Conservation (phyloP, 2,329 filamentous ascomycete genomes). For the Exophiala sp. region DNA sequence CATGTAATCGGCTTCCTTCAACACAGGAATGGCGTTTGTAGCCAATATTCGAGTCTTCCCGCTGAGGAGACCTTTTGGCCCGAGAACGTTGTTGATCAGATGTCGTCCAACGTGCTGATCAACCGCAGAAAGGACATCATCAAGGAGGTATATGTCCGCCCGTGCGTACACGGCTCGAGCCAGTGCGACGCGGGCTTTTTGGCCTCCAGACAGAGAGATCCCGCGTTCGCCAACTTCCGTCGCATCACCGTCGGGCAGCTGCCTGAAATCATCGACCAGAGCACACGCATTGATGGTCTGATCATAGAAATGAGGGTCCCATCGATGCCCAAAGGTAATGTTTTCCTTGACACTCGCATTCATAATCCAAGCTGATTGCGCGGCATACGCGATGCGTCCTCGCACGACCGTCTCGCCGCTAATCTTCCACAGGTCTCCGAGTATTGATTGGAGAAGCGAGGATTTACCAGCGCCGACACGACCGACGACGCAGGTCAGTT, state of each 20-base stretch:
- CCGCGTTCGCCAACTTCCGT: constrained; percentile 95
- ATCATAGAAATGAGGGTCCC: constrained; percentile 91
- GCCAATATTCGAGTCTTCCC: constrained; percentile 89
- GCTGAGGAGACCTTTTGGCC: constrained; percentile 73
- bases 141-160: constrained; percentile 92
- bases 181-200: constrained; percentile 89
- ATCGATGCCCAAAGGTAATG: constrained; percentile 92
- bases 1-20: constrained; percentile 86
- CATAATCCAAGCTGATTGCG: constrained; percentile 93
- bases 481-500: constrained; percentile 88
- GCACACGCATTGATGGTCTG: constrained; percentile 89
- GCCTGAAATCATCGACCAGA: constrained; percentile 82
- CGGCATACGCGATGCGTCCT: constrained; percentile 83
- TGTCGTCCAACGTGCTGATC: constrained; percentile 96
- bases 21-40: constrained; percentile 89
- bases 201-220: constrained; percentile 91
- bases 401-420: constrained; percentile 78
- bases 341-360: constrained; percentile 97
- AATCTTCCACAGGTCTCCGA: constrained; percentile 89
- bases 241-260: constrained; percentile 90
- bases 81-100: constrained; percentile 90
- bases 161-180: constrained; percentile 93
- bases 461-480: constrained; percentile 95
- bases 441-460: constrained; percentile 79
- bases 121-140: constrained; percentile 94